Percentiles rank a stretch among this genome's conserved stretches.
Evolutionary conservation across 2,329 filamentous ascomycete genomes (phyloP).

Genomic region (Pezicula neosporulosa): DNA sequence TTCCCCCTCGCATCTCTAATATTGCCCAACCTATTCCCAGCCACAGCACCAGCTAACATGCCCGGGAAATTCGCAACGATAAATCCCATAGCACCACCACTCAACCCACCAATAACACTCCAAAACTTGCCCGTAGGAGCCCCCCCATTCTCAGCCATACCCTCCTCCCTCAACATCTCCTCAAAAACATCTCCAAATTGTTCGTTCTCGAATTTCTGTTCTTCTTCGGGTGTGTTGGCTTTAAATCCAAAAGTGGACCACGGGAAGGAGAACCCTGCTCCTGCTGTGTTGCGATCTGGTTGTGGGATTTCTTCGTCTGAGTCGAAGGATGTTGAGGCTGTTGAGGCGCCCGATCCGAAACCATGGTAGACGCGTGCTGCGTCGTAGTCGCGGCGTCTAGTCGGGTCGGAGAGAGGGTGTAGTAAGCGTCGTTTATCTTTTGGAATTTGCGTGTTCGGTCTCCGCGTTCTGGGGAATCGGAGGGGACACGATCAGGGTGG

Average conservation of each 20-base stretch:
- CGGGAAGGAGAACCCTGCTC: constrained; percentile 53
- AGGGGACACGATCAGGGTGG: constrained; percentile 86
- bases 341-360: constrained; percentile 36
- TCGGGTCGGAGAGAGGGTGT: constrained; percentile 79
- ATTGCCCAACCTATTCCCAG: constrained; percentile 87
- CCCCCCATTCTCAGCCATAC: constrained; percentile 70
- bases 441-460: constrained; percentile 85
- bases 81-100: constrained; percentile 88
- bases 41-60: constrained; percentile 83
- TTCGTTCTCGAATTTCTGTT: constrained; percentile 61
- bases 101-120: constrained; percentile 79
- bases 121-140: constrained; percentile 75
- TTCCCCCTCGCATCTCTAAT: constrained; percentile 88
- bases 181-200: constrained; percentile 90
- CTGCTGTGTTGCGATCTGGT: constrained; percentile 34
- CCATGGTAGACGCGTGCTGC: constrained; percentile 60
- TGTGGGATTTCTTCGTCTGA: constrained; percentile 38
- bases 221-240: constrained; percentile 43
- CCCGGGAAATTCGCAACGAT: constrained; percentile 93
- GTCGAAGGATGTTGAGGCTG: constrained; percentile 39
- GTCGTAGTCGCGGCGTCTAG: constrained; percentile 81
- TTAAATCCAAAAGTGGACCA: constrained; percentile 68
- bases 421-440: constrained; percentile 90
- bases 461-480: constrained; percentile 77
- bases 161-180: constrained; percentile 84